phyloP scores from a whole-genome alignment of 768 basidiomycete genomes.

The Paxillus involutus region DNA sequence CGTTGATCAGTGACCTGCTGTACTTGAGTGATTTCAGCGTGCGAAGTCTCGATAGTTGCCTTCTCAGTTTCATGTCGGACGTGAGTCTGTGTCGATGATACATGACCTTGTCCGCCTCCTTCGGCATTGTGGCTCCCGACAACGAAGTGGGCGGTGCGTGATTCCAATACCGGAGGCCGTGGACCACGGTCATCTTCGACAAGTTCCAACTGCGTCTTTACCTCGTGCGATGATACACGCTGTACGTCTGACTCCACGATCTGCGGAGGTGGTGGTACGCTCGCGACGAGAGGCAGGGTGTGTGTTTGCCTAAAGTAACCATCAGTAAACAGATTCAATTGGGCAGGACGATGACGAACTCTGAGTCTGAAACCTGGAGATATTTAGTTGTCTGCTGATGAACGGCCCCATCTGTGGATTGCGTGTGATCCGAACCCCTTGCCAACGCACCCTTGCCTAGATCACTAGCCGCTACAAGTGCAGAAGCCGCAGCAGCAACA shows the following conservation, averaged over 20 bases:
- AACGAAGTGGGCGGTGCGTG: not conserved
- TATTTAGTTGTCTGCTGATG: not conserved
- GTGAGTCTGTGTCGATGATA: not conserved
- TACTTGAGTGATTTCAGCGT: not conserved
- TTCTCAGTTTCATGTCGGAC: not conserved
- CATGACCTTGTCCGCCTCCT: not conserved
- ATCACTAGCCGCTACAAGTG: not conserved
- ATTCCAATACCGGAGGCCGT: not conserved
- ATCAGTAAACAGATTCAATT: not conserved
- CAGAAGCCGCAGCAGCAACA: slow-evolving; percentile 1
- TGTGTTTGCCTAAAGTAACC: slow-evolving; percentile 1
- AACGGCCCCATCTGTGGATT: not conserved
- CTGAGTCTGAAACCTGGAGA: not conserved
- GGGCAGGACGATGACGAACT: slow-evolving; percentile 5
- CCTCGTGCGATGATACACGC: not conserved
- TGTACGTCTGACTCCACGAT: not conserved
- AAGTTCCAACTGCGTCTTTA: not conserved
- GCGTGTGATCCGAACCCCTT: not conserved
- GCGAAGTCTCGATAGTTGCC: not conserved
- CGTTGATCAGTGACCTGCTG: not conserved
- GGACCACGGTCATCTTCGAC: not conserved
- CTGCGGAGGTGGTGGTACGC: not conserved
- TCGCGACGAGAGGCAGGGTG: not conserved
- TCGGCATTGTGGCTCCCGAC: not conserved
- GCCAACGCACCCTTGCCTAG: not conserved